Conservation (phyloP, 192 early-diverging fungal genomes). For the Coemansia nantahalensis region DNA sequence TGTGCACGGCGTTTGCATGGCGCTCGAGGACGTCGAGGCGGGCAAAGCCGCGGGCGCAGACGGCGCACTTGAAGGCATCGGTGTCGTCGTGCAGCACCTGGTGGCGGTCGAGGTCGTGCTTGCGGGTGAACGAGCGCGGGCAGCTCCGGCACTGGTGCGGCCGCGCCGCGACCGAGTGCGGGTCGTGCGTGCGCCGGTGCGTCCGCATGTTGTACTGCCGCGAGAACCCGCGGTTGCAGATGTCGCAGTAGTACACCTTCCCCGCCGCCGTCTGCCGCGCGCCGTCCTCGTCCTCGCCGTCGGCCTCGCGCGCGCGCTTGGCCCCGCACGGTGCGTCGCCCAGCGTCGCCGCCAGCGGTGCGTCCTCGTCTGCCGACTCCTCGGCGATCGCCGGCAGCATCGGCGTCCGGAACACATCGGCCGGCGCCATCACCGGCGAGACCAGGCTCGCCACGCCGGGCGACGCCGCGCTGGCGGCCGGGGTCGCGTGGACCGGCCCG, state of each 20-base stretch:
- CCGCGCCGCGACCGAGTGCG: constrained; percentile 47
- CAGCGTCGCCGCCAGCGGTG: constrained; percentile 1
- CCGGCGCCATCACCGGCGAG: constrained; percentile 13
- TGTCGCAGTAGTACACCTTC: constrained; percentile 45
- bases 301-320: constrained; percentile 1
- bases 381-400: constrained; percentile 8
- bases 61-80: constrained; percentile 52
- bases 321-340: background rate
- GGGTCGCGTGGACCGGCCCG: constrained; percentile 8
- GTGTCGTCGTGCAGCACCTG: constrained; percentile 56
- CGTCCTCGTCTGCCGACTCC: constrained; percentile 6
- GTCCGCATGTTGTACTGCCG: constrained; percentile 82
- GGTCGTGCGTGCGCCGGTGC: constrained; percentile 74
- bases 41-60: constrained; percentile 56
- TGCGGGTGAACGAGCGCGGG: constrained; percentile 68
- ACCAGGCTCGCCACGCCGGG: constrained; percentile 8
- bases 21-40: constrained; percentile 56
- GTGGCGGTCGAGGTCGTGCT: constrained; percentile 79
- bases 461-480: background rate
- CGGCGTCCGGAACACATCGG: constrained; percentile 21
- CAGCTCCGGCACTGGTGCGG: constrained; percentile 62
- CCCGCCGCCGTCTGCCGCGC: background rate
- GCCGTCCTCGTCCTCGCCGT: constrained; percentile 6
- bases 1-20: constrained; percentile 45
- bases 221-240: constrained; percentile 73